Base-by-base conservation (phyloP, 2,329 filamentous ascomycete genomes). In the Aspergillus sp. region DNA sequence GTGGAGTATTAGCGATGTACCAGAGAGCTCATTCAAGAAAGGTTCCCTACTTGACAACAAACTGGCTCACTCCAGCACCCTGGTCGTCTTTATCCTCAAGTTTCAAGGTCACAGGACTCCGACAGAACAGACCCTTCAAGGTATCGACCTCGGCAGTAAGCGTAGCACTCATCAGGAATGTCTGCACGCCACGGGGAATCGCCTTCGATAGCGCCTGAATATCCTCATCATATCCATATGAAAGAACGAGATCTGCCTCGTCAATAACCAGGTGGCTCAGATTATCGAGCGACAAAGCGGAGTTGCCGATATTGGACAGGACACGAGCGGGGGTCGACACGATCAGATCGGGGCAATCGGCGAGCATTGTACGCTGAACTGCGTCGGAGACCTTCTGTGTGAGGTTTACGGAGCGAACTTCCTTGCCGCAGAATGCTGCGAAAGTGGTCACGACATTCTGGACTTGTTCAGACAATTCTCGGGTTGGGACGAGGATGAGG, bases 181-280 rank as follows among this genome's bases (percentile, higher is more conserved):
- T 90, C 72, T 98, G 93, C 0, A 95, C 81, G 2, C 87, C 87
- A 63, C 87, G 87, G 0, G 91, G 90, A 19, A 97, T 75, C 2
- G 83, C 79, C 57, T 85, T 82, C 0, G 90, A 79, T 30, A 98
- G 77, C 57, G 82, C 85, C 60, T 90, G 81, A 51, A 98, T 78
- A 59, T 97, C 93, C 50, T 95, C 87, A 49, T 91, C 85, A 64
- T 96, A 95, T 43, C 90, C 93, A 63, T 97, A 98, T 3, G 88
- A 94, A 48, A 97, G 75, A 5, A 98, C 86, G 53, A 98, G 70
- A 63, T 98, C 93, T 2, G 91, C 90, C 72, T 98, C 93, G 65
- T 98, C 93, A 46, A 98, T 83, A 0, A 97, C 87, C 13, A 97
- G 72, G 54, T 90, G 83, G 27, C 82, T 79, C 19, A 98, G 76